phyloP scores from a whole-genome alignment of 208 protist species.

The Angomonas deanei region DNA sequence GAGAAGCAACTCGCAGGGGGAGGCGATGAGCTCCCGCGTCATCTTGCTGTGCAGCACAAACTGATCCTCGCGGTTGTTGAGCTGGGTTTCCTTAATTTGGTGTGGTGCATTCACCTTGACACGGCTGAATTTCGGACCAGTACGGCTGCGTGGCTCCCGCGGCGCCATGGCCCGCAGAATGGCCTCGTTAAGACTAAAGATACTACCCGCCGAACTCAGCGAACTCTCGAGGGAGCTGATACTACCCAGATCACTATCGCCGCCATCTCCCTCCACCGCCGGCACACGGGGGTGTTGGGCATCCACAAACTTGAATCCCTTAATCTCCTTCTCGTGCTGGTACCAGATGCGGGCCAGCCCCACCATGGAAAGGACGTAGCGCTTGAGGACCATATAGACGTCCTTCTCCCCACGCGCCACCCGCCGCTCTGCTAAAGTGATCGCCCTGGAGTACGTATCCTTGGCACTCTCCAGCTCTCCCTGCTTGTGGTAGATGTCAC shows the following conservation, averaged over 20 bases:
- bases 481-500: slow-evolving; percentile 52
- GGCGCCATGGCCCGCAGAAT: slow-evolving; percentile 73
- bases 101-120: slow-evolving; percentile 42
- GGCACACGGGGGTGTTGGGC: slow-evolving; percentile 21
- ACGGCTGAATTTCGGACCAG: slow-evolving; percentile 47
- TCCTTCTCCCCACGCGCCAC: slow-evolving; percentile 74
- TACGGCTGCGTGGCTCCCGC: slow-evolving; percentile 38
- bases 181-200: slow-evolving; percentile 75
- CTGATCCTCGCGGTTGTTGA: slow-evolving; percentile 47
- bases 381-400: slow-evolving; percentile 80
- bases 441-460: slow-evolving; percentile 58
- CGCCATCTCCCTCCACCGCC: slow-evolving; percentile 15
- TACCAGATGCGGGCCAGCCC: slow-evolving; percentile 79
- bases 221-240: slow-evolving; percentile 55
- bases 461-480: slow-evolving; percentile 52
- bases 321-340: slow-evolving; percentile 62
- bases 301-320: slow-evolving; percentile 58
- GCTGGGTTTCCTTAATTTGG: slow-evolving; percentile 11
- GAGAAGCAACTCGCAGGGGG: slow-evolving; percentile 76
- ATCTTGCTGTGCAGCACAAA: slow-evolving; percentile 81
- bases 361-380: slow-evolving; percentile 79
- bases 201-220: slow-evolving; percentile 44
- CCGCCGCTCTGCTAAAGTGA: slow-evolving; percentile 69
- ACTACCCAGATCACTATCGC: background rate
- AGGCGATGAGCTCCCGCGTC: slow-evolving; percentile 70